Base-by-base conservation (phyloP, 306 rosid genomes). In the cucumber (Cucumis sativus) region DNA sequence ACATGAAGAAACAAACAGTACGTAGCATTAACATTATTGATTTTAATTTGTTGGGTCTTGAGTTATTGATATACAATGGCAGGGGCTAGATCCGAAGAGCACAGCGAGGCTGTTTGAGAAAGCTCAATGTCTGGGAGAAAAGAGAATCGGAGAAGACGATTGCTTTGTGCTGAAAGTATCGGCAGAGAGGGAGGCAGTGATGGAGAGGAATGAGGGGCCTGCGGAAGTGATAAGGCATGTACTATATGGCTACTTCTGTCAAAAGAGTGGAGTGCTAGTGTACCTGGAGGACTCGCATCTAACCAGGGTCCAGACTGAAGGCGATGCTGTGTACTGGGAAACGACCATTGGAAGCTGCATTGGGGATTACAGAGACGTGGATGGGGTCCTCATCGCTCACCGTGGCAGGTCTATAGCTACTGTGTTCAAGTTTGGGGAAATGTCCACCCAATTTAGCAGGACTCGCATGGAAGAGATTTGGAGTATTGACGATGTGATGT, bases 301-400 rank as follows among this genome's bases (percentile, higher is more conserved):
- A 13, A 95, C 99, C 0, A 82, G 97, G 68, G 97, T 95, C 0
- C 90, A 89, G 61, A 82, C 89, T 2, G 86, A 71, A 71, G 76
- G 41, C 2, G 89, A 95, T 59, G 84, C 88, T 0, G 91, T 95
- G 64, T 95, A 88, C 17, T 92, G 97, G 99, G 99, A 95, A 86
- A 95, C 97, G 60, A 95, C 97, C 35, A 95, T 92, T 63, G 99
- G 99, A 0, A 95, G 99, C 79, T 89, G 88, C 88, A 92, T 95
- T 25, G 91, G 84, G 5, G 99, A 92, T 66, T 92, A 92, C 13
- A 78, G 92, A 64, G 99, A 88, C 43, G 90, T 92, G 0, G 99
- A 90, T 47, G 98, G 98, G 0, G 77, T 92, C 43, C 63, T 92
- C 35, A 89, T 95, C 1, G 99, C 97, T 1, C 99, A 95, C 80